A percentile compares a stretch with the other conserved stretches of the same genome.
Evolutionary conservation across 2,329 filamentous ascomycete species (phyloP).

Genomic region (Sclerotinia subarctica): DNA sequence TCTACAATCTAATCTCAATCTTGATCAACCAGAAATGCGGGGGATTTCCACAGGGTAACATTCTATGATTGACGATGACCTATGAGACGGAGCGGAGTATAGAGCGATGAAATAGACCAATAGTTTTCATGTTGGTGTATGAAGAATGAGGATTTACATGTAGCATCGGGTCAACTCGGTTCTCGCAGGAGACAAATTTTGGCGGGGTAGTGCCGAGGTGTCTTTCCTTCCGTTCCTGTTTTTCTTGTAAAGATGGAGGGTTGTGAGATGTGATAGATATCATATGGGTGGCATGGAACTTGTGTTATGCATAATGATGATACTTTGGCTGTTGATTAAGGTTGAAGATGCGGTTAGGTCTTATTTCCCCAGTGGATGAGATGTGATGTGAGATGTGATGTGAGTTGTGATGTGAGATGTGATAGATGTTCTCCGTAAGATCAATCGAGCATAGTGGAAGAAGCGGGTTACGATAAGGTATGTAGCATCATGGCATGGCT

Average conservation of each 20-base stretch:
- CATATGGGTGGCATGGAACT: neutral
- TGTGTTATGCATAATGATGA: constrained; percentile 12
- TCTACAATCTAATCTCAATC: constrained; percentile 1
- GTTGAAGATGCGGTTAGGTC: neutral
- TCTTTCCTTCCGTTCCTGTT: neutral
- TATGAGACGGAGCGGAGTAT: neutral
- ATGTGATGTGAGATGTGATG: neutral
- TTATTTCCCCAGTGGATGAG: neutral
- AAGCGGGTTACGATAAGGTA: neutral
- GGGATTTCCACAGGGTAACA: neutral
- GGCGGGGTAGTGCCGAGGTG: neutral
- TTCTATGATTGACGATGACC: neutral
- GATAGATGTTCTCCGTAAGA: neutral
- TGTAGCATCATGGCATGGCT: neutral
- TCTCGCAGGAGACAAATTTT: neutral
- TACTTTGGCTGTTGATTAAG: neutral
- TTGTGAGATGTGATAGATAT: constrained; percentile 10
- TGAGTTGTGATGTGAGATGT: neutral
- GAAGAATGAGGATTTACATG: neutral
- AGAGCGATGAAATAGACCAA: neutral
- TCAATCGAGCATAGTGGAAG: neutral
- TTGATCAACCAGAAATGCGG: neutral
- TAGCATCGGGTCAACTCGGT: constrained; percentile 5
- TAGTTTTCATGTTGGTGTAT: neutral
- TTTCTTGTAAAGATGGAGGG: neutral